Evolutionary conservation across 2,329 filamentous ascomycete species (phyloP).

Genomic region (Verticillium nubilum): DNA sequence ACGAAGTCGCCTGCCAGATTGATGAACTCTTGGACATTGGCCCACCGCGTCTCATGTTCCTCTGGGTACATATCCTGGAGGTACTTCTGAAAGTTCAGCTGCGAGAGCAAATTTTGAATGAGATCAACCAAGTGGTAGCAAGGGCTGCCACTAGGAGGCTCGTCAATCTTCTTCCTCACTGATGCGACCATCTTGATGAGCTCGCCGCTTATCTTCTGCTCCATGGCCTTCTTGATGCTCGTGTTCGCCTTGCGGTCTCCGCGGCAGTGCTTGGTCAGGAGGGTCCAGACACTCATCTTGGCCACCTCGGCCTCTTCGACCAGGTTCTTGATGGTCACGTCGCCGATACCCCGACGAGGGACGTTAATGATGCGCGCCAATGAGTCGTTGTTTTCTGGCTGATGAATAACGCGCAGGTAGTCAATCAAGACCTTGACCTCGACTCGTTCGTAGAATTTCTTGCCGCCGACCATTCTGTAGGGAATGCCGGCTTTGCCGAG

Average conservation of each 20-base stretch:
- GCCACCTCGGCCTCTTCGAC: slow-evolving; percentile 70
- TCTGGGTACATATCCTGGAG: slow-evolving; percentile 66
- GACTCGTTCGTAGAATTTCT: slow-evolving; percentile 84
- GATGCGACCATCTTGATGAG: slow-evolving; percentile 35
- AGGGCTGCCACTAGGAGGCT: slow-evolving; percentile 20
- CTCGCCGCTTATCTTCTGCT: slow-evolving; percentile 47
- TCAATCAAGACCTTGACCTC: slow-evolving; percentile 86
- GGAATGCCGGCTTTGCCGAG: slow-evolving; percentile 76
- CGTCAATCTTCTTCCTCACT: slow-evolving; percentile 24
- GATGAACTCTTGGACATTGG: slow-evolving; percentile 85
- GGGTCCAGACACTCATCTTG: slow-evolving; percentile 67
- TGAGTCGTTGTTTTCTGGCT: slow-evolving; percentile 83
- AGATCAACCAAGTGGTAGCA: slow-evolving; percentile 38
- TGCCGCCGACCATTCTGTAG: slow-evolving; percentile 88
- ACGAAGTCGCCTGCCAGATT: slow-evolving; percentile 70
- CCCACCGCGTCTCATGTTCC: slow-evolving; percentile 74
- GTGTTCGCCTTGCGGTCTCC: slow-evolving; percentile 42
- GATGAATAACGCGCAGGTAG: slow-evolving; percentile 79
- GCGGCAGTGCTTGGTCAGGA: slow-evolving; percentile 55
- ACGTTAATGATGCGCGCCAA: slow-evolving; percentile 79
- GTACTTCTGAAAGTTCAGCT: slow-evolving; percentile 69
- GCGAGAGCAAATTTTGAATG: slow-evolving; percentile 51
- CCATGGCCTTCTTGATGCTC: slow-evolving; percentile 43
- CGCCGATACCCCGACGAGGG: slow-evolving; percentile 75
- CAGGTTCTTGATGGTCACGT: slow-evolving; percentile 67